phyloP scores from a whole-genome alignment of 176 grass and related monocot genomes.

The Typha latifolia region DNA sequence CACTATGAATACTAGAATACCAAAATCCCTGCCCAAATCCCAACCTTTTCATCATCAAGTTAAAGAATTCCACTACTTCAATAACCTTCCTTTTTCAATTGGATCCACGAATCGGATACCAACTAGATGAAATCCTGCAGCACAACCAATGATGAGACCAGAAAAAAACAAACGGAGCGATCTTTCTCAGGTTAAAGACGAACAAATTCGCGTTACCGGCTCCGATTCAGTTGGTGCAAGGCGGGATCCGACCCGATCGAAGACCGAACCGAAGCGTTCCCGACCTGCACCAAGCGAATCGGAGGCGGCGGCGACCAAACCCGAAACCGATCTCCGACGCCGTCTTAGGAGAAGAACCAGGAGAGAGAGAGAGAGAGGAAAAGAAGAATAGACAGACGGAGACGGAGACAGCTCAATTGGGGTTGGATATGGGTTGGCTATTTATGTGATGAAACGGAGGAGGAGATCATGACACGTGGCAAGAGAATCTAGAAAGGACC shows the following conservation, averaged over 20 bases:
- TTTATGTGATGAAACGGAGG: not conserved
- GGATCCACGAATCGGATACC: too few relatives aligned
- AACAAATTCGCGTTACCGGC: constrained; percentile 11
- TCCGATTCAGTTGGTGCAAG: constrained; percentile 58
- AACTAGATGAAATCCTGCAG: too few relatives aligned
- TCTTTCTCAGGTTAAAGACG: constrained; percentile 8
- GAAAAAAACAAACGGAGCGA: not conserved
- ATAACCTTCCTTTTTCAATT: too few relatives aligned
- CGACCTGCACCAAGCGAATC: constrained; percentile 32
- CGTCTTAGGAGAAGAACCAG: not conserved
- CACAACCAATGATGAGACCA: not conserved
- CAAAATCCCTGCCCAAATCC: too few relatives aligned
- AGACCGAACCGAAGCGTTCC: constrained; percentile 20
- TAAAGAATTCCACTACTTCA: too few relatives aligned
- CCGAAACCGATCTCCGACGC: not conserved
- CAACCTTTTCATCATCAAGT: too few relatives aligned
- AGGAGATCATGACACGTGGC: not conserved
- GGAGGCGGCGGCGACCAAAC: constrained; percentile 12
- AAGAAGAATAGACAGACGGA: not conserved
- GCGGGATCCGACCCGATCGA: constrained; percentile 24
- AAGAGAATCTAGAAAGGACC: not conserved
- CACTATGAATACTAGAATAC: too few relatives aligned
- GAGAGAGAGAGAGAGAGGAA: not conserved
- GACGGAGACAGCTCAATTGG: not conserved
- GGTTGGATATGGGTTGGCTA: not conserved